These are phyloP conservation scores for Handroanthus guayacan DNA, from an alignment of 257 asterid genomes.

Conservation along the genomic window DNA sequence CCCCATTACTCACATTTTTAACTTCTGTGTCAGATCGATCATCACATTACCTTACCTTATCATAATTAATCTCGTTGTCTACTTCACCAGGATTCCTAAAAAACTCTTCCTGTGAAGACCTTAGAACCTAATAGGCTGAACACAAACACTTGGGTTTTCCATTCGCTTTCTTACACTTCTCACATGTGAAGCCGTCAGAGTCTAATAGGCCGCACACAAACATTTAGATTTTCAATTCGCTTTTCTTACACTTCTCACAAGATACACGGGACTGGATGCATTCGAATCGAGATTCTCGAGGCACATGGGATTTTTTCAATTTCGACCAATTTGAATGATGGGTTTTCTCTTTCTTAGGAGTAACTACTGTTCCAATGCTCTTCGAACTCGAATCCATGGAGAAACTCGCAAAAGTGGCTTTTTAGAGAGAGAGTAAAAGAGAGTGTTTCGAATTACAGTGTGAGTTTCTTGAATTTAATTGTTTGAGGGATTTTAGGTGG, in stretches of 20 bases:
- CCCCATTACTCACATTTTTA: slow-evolving; percentile 16
- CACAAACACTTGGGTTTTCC: slow-evolving; percentile 72
- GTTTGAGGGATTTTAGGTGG: slow-evolving; percentile 12
- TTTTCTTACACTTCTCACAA: slow-evolving; percentile 58
- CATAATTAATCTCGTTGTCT: slow-evolving; percentile 28
- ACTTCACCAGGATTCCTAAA: slow-evolving; percentile 41
- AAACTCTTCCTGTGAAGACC: slow-evolving; percentile 81
- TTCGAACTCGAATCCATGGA: slow-evolving; percentile 37
- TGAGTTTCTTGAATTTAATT: background rate
- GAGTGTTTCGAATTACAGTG: background rate
- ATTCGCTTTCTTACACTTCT: slow-evolving; percentile 47
- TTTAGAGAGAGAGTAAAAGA: background rate
- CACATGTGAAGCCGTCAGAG: slow-evolving; percentile 75
- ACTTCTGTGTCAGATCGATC: background rate
- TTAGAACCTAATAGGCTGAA: slow-evolving; percentile 67
- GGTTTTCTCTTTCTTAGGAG: slow-evolving; percentile 38
- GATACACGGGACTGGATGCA: slow-evolving; percentile 41
- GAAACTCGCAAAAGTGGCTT: background rate
- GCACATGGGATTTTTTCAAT: slow-evolving; percentile 7
- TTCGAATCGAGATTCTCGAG: slow-evolving; percentile 66
- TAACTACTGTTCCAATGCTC: slow-evolving; percentile 25
- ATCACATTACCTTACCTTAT: slow-evolving; percentile 9
- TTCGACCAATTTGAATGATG: slow-evolving; percentile 37
- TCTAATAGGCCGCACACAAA: slow-evolving; percentile 73
- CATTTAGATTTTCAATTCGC: slow-evolving; percentile 59